These are phyloP conservation scores for Ophiosphaerella korrae DNA, from an alignment of 2,329 filamentous ascomycete genomes.

Conservation along the genomic window DNA sequence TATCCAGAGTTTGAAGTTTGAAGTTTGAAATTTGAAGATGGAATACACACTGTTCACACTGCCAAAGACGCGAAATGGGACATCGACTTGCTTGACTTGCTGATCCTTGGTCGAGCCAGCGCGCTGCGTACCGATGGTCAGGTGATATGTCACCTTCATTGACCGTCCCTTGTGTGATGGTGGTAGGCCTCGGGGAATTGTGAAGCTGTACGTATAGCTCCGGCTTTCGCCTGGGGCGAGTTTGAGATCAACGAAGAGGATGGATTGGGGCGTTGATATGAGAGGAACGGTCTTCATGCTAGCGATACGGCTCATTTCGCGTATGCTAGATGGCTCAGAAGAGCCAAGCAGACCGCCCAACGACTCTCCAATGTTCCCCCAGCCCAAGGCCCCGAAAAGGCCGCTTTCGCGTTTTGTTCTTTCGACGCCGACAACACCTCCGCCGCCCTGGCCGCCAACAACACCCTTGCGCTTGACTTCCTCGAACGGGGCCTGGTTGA, in stretches of 20 bases:
- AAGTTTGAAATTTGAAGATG: no score
- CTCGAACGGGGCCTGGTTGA: conserved; percentile 89
- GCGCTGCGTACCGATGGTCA: conserved; percentile 90
- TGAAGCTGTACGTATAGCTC: conserved; percentile 85
- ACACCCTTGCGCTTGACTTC: conserved; percentile 95
- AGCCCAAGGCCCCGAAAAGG: conserved; percentile 82
- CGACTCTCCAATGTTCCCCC: conserved; percentile 86
- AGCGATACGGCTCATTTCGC: conserved; percentile 88
- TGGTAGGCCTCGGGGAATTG: conserved; percentile 84
- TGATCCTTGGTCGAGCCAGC: conserved; percentile 77
- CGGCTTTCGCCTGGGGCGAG: conserved; percentile 87
- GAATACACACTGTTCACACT: conserved; percentile 73
- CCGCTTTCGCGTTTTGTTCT: conserved; percentile 75
- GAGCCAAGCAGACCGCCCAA: conserved; percentile 85
- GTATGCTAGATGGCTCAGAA: conserved; percentile 87
- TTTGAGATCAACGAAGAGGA: conserved; percentile 91
- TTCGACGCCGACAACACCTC: conserved; percentile 83
- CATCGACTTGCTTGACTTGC: conserved; percentile 83
- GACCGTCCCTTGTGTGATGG: conserved; percentile 89
- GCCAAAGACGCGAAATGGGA: conserved; percentile 90
- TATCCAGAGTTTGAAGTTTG: background rate
- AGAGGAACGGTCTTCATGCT: conserved; percentile 87
- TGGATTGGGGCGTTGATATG: conserved; percentile 92
- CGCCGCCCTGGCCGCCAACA: conserved; percentile 79
- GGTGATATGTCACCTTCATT: conserved; percentile 89